Percentiles rank a stretch among this genome's conserved stretches.
Conservation (phyloP, 2,329 filamentous ascomycete species). For the Fusarium nurragi region DNA sequence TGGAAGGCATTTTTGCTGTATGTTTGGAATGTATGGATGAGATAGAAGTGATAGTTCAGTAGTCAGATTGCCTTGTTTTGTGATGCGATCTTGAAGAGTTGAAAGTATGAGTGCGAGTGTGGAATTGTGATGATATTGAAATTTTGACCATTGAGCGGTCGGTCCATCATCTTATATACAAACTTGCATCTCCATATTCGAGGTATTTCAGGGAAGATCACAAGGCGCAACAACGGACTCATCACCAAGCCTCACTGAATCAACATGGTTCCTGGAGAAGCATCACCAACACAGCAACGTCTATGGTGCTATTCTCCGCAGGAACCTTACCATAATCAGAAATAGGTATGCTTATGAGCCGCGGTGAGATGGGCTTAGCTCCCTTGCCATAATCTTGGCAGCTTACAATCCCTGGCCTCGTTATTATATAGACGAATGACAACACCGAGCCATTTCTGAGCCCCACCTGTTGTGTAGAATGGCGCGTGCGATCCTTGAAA, state of each 20-base stretch:
- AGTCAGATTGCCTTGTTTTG: background rate
- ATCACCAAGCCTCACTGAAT: background rate
- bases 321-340: background rate
- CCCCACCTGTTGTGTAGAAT: background rate
- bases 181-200: no score
- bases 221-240: background rate
- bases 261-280: background rate
- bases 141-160: background rate
- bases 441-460: rapidly evolving
- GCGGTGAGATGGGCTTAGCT: background rate
- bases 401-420: background rate
- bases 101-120: background rate
- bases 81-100: background rate
- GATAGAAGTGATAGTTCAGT: background rate
- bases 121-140: background rate
- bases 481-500: no score
- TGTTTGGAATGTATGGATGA: background rate
- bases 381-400: background rate
- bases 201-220: background rate
- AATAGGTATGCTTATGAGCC: background rate
- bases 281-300: background rate
- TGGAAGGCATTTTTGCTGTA: constrained; percentile 20
- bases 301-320: background rate
- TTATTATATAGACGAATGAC: background rate
- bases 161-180: background rate